Evolutionary conservation across 768 basidiomycete species (phyloP).

Genomic region (Trametes gibbosa): DNA sequence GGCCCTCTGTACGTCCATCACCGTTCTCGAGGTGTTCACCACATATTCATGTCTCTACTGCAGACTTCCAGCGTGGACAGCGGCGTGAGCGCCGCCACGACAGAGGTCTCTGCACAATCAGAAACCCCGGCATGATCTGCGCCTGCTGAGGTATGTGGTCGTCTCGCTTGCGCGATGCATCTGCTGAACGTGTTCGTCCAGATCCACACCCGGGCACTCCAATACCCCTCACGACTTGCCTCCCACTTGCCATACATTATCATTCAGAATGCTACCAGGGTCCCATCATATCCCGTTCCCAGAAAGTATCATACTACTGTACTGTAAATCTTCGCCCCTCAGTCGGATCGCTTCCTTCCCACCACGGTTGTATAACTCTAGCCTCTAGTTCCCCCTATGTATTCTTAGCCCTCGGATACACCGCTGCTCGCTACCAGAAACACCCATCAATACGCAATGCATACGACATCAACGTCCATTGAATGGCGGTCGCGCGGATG

Average conservation of each 20-base stretch:
- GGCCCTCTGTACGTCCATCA: conserved; percentile 1
- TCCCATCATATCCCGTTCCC: background rate
- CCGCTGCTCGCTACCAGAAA: no score
- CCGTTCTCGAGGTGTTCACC: background rate
- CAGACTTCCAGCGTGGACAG: background rate
- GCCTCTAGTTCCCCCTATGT: no score
- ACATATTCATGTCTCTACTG: background rate
- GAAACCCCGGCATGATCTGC: background rate
- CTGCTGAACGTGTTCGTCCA: background rate
- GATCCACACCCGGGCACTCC: background rate
- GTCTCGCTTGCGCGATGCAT: no score
- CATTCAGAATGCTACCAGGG: no score
- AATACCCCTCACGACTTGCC: background rate
- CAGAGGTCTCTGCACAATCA: background rate
- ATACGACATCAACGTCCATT: no score
- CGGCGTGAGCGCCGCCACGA: background rate
- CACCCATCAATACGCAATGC: no score
- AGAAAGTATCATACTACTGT: background rate
- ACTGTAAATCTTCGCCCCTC: no score
- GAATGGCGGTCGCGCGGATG: no score
- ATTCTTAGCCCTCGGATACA: no score
- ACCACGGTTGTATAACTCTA: no score
- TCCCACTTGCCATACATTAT: no score
- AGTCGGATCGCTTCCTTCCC: no score
- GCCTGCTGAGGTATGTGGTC: background rate